Conservation (phyloP, 352 stramenopile species). For the Phytophthora pini region DNA sequence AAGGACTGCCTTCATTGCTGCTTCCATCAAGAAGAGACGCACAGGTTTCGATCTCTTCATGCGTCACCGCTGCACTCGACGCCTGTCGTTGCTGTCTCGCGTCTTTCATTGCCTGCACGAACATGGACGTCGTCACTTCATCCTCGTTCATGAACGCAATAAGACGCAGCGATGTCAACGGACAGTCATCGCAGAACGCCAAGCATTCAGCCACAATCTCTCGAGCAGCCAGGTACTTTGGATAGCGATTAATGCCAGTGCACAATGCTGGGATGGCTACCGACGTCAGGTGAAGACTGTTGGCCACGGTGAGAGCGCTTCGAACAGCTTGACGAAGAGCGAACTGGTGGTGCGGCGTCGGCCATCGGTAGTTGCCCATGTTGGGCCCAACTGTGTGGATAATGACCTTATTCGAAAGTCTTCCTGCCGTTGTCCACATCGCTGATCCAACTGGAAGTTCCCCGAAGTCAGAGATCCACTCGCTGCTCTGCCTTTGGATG, state of each 20-base stretch:
- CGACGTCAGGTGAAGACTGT: constrained; percentile 30
- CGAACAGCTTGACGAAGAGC: constrained; percentile 20
- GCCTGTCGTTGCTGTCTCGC: constrained; percentile 9
- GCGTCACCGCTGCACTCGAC: not conserved
- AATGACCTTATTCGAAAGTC: constrained; percentile 38
- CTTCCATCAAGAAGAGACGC: not conserved
- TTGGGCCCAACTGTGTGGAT: constrained; percentile 53
- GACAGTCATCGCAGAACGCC: constrained; percentile 23
- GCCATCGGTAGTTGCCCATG: constrained; percentile 11
- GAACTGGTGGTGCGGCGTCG: constrained; percentile 8
- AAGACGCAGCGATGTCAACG: constrained; percentile 10
- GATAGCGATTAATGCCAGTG: constrained; percentile 47
- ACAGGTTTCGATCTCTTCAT: not conserved
- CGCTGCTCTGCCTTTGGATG: constrained; percentile 37
- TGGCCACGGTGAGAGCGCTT: constrained; percentile 9
- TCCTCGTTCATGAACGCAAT: constrained; percentile 38
- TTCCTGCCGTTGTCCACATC: constrained; percentile 40
- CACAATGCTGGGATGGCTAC: constrained; percentile 51
- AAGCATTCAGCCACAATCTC: constrained; percentile 44
- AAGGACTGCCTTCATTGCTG: constrained; percentile 1
- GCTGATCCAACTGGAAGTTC: constrained; percentile 37
- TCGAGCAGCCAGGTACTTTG: constrained; percentile 38
- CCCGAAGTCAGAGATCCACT: constrained; percentile 31
- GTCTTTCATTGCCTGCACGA: constrained; percentile 32
- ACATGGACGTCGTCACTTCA: constrained; percentile 27